Evolutionary conservation across 805 yeast genomes (phyloP).

Genomic region (Sugiyamaella valdiviana): DNA sequence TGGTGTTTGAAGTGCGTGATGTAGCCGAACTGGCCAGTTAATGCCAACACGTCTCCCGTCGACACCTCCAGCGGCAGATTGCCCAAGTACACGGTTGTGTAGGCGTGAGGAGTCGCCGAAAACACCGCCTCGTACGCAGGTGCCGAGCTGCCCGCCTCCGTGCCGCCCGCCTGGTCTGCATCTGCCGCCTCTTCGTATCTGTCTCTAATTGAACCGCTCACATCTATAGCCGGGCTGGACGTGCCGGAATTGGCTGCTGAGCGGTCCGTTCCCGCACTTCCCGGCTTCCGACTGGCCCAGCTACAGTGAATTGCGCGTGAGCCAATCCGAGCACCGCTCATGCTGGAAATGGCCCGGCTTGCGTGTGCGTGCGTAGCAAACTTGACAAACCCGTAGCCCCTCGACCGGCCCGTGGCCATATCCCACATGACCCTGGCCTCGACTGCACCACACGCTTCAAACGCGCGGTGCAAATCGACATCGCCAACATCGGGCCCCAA

Average conservation of each 20-base stretch:
- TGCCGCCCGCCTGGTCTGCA: too few species aligned
- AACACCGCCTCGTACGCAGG: not conserved
- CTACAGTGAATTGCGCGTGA: slow-evolving; percentile 78
- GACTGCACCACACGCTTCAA: slow-evolving; percentile 50
- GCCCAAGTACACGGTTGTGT: slow-evolving; percentile 74
- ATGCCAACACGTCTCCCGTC: slow-evolving; percentile 52
- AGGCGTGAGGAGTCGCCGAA: not conserved
- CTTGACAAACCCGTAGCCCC: slow-evolving; percentile 88
- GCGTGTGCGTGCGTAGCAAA: slow-evolving; percentile 85
- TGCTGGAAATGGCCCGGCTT: slow-evolving; percentile 76
- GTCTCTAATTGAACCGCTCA: too few species aligned
- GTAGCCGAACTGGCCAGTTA: not conserved
- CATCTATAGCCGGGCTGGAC: too few species aligned
- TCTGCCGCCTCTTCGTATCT: too few species aligned
- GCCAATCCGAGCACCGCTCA: slow-evolving; percentile 55
- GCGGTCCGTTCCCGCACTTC: slow-evolving; percentile 30
- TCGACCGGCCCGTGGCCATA: slow-evolving; percentile 83
- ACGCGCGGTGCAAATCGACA: slow-evolving; percentile 55
- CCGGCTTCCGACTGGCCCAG: slow-evolving; percentile 59
- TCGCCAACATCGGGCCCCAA: slow-evolving; percentile 77
- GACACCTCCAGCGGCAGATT: slow-evolving; percentile 60
- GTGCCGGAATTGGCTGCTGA: too few species aligned
- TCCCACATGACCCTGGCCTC: slow-evolving; percentile 98
- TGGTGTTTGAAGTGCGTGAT: not conserved
- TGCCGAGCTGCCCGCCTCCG: too few species aligned